Evolutionary conservation across 768 basidiomycete genomes (phyloP).

Genomic region (Russula abietina): DNA sequence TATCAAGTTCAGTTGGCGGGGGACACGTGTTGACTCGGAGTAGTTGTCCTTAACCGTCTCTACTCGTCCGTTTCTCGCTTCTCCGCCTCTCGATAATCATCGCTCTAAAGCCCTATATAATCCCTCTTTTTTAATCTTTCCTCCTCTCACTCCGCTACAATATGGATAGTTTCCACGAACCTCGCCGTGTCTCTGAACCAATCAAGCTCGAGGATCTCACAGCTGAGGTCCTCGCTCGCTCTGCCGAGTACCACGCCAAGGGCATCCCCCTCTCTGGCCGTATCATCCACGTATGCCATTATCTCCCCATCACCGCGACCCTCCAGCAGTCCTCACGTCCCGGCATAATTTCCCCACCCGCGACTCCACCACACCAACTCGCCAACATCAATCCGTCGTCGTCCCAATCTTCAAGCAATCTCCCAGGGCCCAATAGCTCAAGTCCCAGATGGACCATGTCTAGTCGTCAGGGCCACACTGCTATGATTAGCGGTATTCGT

Average conservation of each 20-base stretch:
- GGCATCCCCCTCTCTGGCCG: slow-evolving; percentile 77
- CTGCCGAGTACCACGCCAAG: slow-evolving; percentile 61
- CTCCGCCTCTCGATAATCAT: slow-evolving; percentile 15
- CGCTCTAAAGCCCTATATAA: slow-evolving; percentile 17
- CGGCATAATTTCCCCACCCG: slow-evolving; percentile 65
- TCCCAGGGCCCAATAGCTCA: slow-evolving; percentile 25
- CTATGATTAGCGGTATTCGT: slow-evolving; percentile 91
- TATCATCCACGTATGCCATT: slow-evolving; percentile 88
- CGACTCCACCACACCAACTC: slow-evolving; percentile 62
- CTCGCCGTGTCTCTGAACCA: slow-evolving; percentile 36
- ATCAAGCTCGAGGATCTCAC: slow-evolving; percentile 69
- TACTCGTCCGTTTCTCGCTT: slow-evolving; percentile 1
- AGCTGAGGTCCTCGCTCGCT: slow-evolving; percentile 62
- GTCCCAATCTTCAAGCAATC: slow-evolving; percentile 17
- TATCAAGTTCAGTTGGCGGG: not conserved
- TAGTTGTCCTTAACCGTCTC: not conserved
- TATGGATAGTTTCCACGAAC: slow-evolving; percentile 74
- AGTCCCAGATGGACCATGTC: slow-evolving; percentile 62
- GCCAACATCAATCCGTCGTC: slow-evolving; percentile 40
- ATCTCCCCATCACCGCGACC: slow-evolving; percentile 72
- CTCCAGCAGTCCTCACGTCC: slow-evolving; percentile 37
- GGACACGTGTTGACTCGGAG: not conserved
- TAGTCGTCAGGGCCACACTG: slow-evolving; percentile 83
- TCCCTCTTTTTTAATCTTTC: not conserved
- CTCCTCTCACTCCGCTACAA: not conserved